phyloP scores from a whole-genome alignment of 805 yeast genomes.

The Ogataea philodendri region DNA sequence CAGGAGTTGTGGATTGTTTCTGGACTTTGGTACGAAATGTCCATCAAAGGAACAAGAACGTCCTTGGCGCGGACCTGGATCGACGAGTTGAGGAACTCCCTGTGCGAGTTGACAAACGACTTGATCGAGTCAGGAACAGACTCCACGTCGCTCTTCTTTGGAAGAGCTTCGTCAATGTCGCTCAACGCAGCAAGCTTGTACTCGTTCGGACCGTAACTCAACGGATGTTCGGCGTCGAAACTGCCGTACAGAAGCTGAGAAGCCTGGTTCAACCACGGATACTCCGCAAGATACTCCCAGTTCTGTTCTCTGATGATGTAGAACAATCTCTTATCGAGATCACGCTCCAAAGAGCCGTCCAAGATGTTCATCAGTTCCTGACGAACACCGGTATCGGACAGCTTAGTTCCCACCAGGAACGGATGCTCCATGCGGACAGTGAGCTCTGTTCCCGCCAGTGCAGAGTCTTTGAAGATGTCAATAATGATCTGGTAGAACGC shows the following conservation, averaged over 20 bases:
- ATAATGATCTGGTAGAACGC: constrained; percentile 84
- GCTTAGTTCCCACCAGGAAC: constrained; percentile 87
- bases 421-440: constrained; percentile 97
- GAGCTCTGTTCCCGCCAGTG: constrained; percentile 77
- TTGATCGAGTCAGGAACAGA: constrained; percentile 21
- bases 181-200: constrained; percentile 52
- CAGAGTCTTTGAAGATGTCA: constrained; percentile 79
- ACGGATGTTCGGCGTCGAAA: constrained; percentile 49
- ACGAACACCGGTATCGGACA: constrained; percentile 72
- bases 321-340: constrained; percentile 72
- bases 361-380: constrained; percentile 75
- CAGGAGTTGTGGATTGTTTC: constrained; percentile 80
- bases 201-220: constrained; percentile 48
- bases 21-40: constrained; percentile 77
- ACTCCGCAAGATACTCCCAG: constrained; percentile 94
- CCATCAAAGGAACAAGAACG: constrained; percentile 68
- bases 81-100: constrained; percentile 21
- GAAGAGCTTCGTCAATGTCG: constrained; percentile 39
- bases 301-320: constrained; percentile 93
- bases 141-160: constrained; percentile 16
- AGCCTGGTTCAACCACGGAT: constrained; percentile 94
- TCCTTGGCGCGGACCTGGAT: constrained; percentile 51
- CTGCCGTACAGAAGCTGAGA: constrained; percentile 81
- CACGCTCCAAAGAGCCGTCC: constrained; percentile 73
- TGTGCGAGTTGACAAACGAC: constrained; percentile 25